Evolutionary conservation across 2,329 filamentous ascomycete species (phyloP).

Genomic region (Metarhizium sp.): DNA sequence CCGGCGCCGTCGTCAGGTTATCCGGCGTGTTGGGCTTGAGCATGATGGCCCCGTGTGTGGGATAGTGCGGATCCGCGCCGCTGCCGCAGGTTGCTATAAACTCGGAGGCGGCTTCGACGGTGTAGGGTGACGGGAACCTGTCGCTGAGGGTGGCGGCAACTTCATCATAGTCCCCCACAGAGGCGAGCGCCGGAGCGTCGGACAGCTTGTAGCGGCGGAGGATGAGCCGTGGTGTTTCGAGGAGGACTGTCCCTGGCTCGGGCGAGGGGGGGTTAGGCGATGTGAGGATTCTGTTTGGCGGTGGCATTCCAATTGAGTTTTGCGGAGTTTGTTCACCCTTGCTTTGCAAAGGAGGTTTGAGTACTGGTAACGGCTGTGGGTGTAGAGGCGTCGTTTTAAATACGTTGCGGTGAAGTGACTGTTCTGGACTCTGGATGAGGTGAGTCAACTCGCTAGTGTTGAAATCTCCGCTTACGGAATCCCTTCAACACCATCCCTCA

Average conservation of each 20-base stretch:
- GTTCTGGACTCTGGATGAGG: no score
- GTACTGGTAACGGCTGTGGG: no score
- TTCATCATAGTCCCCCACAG: conserved; percentile 26
- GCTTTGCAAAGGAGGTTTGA: no score
- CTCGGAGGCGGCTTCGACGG: conserved; percentile 23
- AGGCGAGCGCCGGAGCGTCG: conserved; percentile 27
- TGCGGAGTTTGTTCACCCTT: not conserved
- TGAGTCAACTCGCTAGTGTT: not conserved
- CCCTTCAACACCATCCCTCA: no score
- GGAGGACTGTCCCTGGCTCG: conserved; percentile 17
- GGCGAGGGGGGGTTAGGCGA: conserved; percentile 16
- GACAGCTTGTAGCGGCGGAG: conserved; percentile 29
- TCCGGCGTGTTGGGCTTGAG: conserved; percentile 15
- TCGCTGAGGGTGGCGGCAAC: conserved; percentile 31
- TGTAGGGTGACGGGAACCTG: conserved; percentile 37
- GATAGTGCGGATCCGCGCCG: conserved; percentile 15
- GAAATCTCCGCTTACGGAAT: not conserved
- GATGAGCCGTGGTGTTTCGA: conserved; percentile 23
- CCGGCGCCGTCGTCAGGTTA: conserved; percentile 14
- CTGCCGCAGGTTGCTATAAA: conserved; percentile 21
- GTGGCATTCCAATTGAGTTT: not conserved
- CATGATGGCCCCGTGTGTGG: conserved; percentile 25
- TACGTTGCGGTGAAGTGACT: no score
- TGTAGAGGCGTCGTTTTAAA: no score
- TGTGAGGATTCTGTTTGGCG: conserved; percentile 9